These are phyloP conservation scores for Lachnellula subtilissima DNA, from an alignment of 2,329 filamentous ascomycete species.

Conservation along the genomic window DNA sequence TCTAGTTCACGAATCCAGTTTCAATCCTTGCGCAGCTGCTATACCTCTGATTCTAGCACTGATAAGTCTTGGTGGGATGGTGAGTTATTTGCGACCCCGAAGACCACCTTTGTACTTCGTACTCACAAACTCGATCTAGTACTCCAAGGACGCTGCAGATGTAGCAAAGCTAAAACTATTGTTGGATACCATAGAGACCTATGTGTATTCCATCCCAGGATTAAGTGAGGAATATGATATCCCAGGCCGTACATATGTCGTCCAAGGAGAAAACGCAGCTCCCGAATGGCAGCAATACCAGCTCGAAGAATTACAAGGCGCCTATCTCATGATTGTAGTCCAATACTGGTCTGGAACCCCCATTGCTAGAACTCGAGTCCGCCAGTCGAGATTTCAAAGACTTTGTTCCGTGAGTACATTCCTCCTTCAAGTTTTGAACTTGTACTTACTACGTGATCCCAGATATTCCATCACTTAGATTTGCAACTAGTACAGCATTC, in stretches of 20 bases:
- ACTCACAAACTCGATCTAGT: conserved; percentile 16
- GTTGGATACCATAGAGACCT: conserved; percentile 26
- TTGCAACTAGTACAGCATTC: conserved; percentile 25
- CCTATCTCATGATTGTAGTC: conserved; percentile 29
- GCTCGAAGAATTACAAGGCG: conserved; percentile 30
- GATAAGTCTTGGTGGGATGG: conserved; percentile 31
- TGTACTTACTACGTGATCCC: background rate
- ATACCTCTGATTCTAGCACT: conserved; percentile 28
- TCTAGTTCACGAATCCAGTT: conserved; percentile 29
- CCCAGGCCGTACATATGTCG: conserved; percentile 23
- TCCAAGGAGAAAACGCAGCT: conserved; percentile 18
- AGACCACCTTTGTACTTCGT: background rate
- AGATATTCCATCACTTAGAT: conserved; percentile 28
- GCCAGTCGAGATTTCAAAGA: conserved; percentile 27
- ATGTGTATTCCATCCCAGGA: conserved; percentile 26
- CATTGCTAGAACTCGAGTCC: conserved; percentile 25
- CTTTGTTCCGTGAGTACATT: conserved; percentile 24
- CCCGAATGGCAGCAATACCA: conserved; percentile 30
- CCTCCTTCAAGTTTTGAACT: background rate
- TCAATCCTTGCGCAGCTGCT: conserved; percentile 27
- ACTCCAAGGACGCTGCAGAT: conserved; percentile 22
- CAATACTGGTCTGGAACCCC: conserved; percentile 31
- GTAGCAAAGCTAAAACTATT: conserved; percentile 21
- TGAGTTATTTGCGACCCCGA: conserved; percentile 6
- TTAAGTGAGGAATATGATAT: conserved; percentile 28